phyloP scores from a whole-genome alignment of 139 green algal genomes.

The Micromonas pusilla region DNA sequence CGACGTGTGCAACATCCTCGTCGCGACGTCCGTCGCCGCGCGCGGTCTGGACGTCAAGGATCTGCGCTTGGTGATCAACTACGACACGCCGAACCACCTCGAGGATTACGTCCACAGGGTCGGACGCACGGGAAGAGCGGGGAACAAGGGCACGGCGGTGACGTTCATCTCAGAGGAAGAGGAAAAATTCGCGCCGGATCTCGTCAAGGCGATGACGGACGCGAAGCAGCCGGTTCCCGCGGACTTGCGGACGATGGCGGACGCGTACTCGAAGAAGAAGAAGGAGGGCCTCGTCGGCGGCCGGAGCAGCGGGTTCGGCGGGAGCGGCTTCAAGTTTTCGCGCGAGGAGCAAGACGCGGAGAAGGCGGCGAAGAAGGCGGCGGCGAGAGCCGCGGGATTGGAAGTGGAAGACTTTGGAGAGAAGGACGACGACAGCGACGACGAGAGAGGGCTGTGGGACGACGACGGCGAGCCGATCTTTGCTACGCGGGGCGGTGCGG shows the following conservation, averaged over 20 bases:
- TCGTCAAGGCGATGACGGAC: slow-evolving; percentile 89
- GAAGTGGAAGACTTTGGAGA: slow-evolving; percentile 19
- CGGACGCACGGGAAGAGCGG: slow-evolving; percentile 74
- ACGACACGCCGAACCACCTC: slow-evolving; percentile 93
- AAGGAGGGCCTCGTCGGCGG: slow-evolving; percentile 52
- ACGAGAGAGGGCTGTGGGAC: slow-evolving; percentile 40
- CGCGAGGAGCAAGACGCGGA: slow-evolving; percentile 67
- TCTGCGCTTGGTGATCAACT: slow-evolving; percentile 91
- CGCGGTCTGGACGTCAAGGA: slow-evolving; percentile 92
- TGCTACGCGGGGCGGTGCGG: neutral
- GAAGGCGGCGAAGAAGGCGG: slow-evolving; percentile 45
- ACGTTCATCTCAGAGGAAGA: slow-evolving; percentile 90
- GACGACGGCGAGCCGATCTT: neutral
- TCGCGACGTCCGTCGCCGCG: slow-evolving; percentile 71
- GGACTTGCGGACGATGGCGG: slow-evolving; percentile 63
- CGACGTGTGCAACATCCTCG: slow-evolving; percentile 79
- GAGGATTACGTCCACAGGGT: slow-evolving; percentile 97
- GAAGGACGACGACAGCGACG: slow-evolving; percentile 37
- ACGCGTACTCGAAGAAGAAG: slow-evolving; percentile 75
- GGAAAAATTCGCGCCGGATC: slow-evolving; percentile 83
- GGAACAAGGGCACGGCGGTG: slow-evolving; percentile 83
- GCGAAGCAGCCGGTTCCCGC: slow-evolving; percentile 63
- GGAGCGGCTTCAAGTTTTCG: slow-evolving; percentile 93
- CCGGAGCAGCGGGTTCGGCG: slow-evolving; percentile 82
- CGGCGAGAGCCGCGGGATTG: slow-evolving; percentile 41